Evolutionary conservation across 768 basidiomycete species (phyloP).

Genomic region (Suillus subluteus): DNA sequence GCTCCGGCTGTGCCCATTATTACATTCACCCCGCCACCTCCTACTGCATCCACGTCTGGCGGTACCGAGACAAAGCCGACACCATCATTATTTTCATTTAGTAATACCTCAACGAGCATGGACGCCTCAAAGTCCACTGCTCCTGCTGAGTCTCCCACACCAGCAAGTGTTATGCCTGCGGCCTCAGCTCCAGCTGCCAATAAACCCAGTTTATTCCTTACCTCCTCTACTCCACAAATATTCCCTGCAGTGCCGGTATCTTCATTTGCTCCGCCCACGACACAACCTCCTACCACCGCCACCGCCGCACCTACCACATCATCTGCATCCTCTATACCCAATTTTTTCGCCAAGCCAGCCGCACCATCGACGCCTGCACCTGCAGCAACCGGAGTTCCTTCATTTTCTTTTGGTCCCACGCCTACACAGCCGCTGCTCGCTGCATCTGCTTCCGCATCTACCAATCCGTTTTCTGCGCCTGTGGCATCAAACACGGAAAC

Average conservation of each 20-base stretch:
- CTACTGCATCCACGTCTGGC: slow-evolving; percentile 9
- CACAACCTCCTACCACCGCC: slow-evolving; percentile 12
- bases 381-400: slow-evolving; percentile 12
- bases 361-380: slow-evolving; percentile 24
- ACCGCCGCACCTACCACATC: slow-evolving; percentile 10
- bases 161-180: slow-evolving; percentile 24
- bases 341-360: slow-evolving; percentile 21
- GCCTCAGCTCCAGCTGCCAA: slow-evolving; percentile 17
- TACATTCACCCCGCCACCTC: slow-evolving; percentile 30
- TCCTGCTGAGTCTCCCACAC: slow-evolving; percentile 15
- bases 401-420: slow-evolving; percentile 5
- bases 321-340: slow-evolving; percentile 2
- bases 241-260: slow-evolving; percentile 17
- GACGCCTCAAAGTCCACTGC: slow-evolving; percentile 15
- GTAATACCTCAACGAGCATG: slow-evolving; percentile 7
- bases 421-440: slow-evolving; percentile 1
- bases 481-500: slow-evolving; percentile 12
- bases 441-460: slow-evolving; percentile 5
- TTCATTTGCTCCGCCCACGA: slow-evolving; percentile 22
- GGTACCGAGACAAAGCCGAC: slow-evolving; percentile 21
- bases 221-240: slow-evolving; percentile 17
- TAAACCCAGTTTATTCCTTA: slow-evolving; percentile 10
- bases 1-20: slow-evolving; percentile 30
- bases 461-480: slow-evolving; percentile 1
- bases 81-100: slow-evolving; percentile 22